phyloP scores from a whole-genome alignment of 2,329 filamentous ascomycete species.

The Clarireedia homoeocarpa region DNA sequence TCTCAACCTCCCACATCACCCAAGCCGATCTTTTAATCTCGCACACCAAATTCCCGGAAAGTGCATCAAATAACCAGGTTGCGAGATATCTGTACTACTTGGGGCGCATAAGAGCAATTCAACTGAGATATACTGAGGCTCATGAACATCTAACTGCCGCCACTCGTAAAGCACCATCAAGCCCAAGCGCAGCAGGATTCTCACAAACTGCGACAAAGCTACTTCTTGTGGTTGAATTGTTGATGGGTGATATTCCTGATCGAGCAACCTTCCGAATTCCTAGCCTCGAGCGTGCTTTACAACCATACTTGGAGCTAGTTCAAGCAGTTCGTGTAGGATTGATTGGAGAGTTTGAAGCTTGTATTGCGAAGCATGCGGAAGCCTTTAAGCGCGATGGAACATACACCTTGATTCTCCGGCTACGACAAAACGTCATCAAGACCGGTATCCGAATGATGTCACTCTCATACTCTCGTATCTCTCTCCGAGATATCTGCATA shows the following conservation, averaged over 20 bases:
- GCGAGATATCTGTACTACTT: slow-evolving; percentile 97
- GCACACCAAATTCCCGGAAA: slow-evolving; percentile 89
- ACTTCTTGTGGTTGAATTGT: slow-evolving; percentile 87
- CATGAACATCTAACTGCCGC: slow-evolving; percentile 90
- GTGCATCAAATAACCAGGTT: slow-evolving; percentile 95
- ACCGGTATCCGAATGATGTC: slow-evolving; percentile 99
- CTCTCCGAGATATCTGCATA: slow-evolving; percentile 93
- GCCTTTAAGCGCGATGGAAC: slow-evolving; percentile 90
- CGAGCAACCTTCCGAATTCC: slow-evolving; percentile 88
- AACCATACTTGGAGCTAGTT: slow-evolving; percentile 89
- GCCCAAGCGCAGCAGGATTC: slow-evolving; percentile 82
- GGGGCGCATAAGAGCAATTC: slow-evolving; percentile 90
- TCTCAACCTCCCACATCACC: slow-evolving; percentile 90
- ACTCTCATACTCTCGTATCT: slow-evolving; percentile 94
- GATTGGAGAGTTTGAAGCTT: slow-evolving; percentile 83
- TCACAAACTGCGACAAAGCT: slow-evolving; percentile 95
- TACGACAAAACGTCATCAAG: slow-evolving; percentile 98
- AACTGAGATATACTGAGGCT: slow-evolving; percentile 93
- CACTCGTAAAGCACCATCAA: slow-evolving; percentile 89
- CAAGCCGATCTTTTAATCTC: slow-evolving; percentile 94
- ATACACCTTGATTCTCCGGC: slow-evolving; percentile 87
- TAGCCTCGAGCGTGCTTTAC: slow-evolving; percentile 75
- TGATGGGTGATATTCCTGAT: slow-evolving; percentile 98
- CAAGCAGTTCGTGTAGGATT: slow-evolving; percentile 96
- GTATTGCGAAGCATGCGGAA: slow-evolving; percentile 71